Conservation (phyloP, 2,329 filamentous ascomycete genomes). For the Grosmannia penicillata region DNA sequence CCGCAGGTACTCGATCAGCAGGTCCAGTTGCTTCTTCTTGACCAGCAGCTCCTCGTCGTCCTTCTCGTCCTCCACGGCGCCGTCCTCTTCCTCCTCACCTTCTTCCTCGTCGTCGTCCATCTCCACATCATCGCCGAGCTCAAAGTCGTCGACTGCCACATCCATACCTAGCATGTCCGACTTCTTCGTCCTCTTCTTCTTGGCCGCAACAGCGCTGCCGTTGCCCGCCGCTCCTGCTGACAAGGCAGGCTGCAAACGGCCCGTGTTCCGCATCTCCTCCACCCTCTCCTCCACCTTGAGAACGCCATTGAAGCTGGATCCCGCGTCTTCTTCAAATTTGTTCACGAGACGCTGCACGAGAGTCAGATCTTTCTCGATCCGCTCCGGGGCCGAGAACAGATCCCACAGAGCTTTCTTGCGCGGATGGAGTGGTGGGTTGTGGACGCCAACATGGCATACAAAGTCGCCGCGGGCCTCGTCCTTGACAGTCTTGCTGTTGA, state of each 20-base stretch:
- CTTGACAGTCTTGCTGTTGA: conserved; percentile 95
- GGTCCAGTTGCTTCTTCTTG: conserved; percentile 94
- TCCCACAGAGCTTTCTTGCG: conserved; percentile 96
- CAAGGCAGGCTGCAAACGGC: conserved; percentile 53
- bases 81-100: conserved; percentile 72
- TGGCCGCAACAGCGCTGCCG: neutral
- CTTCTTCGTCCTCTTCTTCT: conserved; percentile 44
- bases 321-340: conserved; percentile 76
- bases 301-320: conserved; percentile 60
- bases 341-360: conserved; percentile 69
- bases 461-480: conserved; percentile 91
- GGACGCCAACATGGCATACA: conserved; percentile 91
- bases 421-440: conserved; percentile 72
- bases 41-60: conserved; percentile 81
- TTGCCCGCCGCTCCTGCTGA: conserved; percentile 12
- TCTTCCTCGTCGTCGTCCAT: conserved; percentile 59
- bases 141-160: conserved; percentile 45
- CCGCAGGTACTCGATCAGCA: conserved; percentile 90
- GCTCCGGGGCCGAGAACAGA: conserved; percentile 84
- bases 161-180: conserved; percentile 45
- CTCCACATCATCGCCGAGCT: conserved; percentile 47
- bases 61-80: conserved; percentile 63
- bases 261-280: conserved; percentile 62
- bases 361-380: conserved; percentile 78
- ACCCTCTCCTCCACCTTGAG: conserved; percentile 76